Percentiles rank a stretch among this genome's conserved stretches.
Conservation (phyloP, 768 basidiomycete species). For the Podaxis sp. region DNA sequence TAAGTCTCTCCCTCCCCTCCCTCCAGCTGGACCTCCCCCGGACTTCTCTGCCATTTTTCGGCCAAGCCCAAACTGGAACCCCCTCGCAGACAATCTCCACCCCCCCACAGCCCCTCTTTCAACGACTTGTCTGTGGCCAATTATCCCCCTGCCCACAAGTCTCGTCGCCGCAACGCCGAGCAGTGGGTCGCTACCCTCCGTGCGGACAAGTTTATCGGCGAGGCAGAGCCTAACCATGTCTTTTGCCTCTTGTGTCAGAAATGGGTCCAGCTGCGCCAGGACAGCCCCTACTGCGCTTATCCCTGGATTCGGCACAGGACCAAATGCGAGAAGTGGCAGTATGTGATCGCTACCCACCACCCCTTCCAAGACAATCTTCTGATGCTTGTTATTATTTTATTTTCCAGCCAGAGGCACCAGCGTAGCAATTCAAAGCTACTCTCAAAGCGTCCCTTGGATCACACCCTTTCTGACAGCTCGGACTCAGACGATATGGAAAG, state of each 20-base stretch:
- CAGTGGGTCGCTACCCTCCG: slow-evolving; percentile 72
- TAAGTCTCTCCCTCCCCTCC: background rate
- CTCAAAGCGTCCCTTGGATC: background rate
- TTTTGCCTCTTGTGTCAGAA: slow-evolving; percentile 76
- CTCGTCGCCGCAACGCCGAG: slow-evolving; percentile 75
- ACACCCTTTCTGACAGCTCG: slow-evolving; percentile 13
- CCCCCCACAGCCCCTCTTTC: slow-evolving; percentile 38
- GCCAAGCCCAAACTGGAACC: slow-evolving; percentile 14
- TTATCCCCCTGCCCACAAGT: slow-evolving; percentile 60
- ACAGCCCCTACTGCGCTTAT: slow-evolving; percentile 76
- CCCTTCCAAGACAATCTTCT: background rate
- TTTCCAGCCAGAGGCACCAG: slow-evolving; percentile 48
- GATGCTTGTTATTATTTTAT: background rate
- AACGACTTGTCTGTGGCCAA: slow-evolving; percentile 56
- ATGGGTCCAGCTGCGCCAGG: slow-evolving; percentile 82
- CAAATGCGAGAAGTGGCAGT: slow-evolving; percentile 73
- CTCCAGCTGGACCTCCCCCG: no score
- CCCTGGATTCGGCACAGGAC: slow-evolving; percentile 78
- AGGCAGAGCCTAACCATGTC: slow-evolving; percentile 72
- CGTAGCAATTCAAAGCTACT: slow-evolving; percentile 39
- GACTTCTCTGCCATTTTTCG: no score
- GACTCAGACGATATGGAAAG: slow-evolving; percentile 27
- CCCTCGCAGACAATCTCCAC: slow-evolving; percentile 17
- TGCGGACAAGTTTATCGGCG: slow-evolving; percentile 61
- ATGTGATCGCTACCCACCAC: slow-evolving; percentile 25